These are phyloP conservation scores for Aspergillus haitiensis DNA, from an alignment of 495 filamentous ascomycete species.

Conservation along the genomic window DNA sequence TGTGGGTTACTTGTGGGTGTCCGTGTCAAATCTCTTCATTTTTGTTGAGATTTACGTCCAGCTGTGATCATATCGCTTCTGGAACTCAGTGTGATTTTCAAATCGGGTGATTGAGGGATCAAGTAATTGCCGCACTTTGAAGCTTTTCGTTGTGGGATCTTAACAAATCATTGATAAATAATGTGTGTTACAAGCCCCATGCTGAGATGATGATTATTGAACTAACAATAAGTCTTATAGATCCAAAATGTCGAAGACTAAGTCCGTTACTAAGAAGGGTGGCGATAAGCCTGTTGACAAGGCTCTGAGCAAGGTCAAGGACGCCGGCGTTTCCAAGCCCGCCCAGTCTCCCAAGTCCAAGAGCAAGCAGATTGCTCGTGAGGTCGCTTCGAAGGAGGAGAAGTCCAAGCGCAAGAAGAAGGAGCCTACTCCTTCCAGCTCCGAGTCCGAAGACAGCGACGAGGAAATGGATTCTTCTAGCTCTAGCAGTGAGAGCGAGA, in stretches of 20 bases:
- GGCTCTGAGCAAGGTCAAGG: conserved; percentile 54
- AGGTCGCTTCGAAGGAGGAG: conserved; percentile 45
- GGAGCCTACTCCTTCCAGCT: conserved; percentile 51
- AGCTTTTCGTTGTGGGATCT: conserved; percentile 24
- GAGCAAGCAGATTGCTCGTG: conserved; percentile 51
- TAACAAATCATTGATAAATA: conserved; percentile 2
- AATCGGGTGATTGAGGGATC: conserved; percentile 47
- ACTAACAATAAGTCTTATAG: conserved; percentile 28
- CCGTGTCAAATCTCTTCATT: conserved; percentile 25
- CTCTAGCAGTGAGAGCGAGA: conserved; percentile 38
- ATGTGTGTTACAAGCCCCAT: conserved; percentile 7
- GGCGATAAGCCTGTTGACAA: conserved; percentile 49
- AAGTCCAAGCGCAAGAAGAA: conserved; percentile 48
- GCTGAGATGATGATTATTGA: conserved; percentile 18
- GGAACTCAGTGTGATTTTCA: conserved; percentile 38
- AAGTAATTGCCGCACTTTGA: conserved; percentile 44
- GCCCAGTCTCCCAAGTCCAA: conserved; percentile 50
- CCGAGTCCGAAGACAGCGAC: conserved; percentile 46
- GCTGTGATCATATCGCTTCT: conserved; percentile 35
- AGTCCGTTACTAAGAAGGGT: conserved; percentile 44
- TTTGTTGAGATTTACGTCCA: conserved; percentile 20
- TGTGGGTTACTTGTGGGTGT: conserved; percentile 50
- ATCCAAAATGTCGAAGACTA: conserved; percentile 56
- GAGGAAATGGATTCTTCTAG: conserved; percentile 44
- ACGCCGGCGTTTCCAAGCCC: conserved; percentile 51